Base-by-base conservation (phyloP, 306 rosid genomes). In the Prunus dulcis region DNA sequence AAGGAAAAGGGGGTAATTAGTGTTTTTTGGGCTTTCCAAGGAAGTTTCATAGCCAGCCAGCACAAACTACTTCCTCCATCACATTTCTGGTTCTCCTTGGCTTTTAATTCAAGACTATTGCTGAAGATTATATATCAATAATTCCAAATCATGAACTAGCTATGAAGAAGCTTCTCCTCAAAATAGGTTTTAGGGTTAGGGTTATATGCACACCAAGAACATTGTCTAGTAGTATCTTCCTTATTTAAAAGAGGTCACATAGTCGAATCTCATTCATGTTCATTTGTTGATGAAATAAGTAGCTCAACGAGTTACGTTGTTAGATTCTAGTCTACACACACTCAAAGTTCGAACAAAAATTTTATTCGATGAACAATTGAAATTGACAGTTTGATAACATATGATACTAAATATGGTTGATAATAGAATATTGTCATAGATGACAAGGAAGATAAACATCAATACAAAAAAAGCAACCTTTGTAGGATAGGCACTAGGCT, bases 1-100 rank as follows among this genome's bases (percentile, higher is more conserved):
- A 91, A 86, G 90, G 81, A 83, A 90, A 90, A 90, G 87, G 86
- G 74, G 63, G 90, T 84, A 83, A 91, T 91, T 86, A 86, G 88
- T 89, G 73, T 41, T 74, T 75, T 65, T 79, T 85, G 91, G 87
- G 89, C 88, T 83, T 89, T 87, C 85, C 63, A 77, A 82, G 72
- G 76, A 86, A 89, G 90, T 77, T 84, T 90, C 77, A 18, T 25
- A 41, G 43, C 76, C 83, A 67, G 69, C 81, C 83, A 67, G 69
- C 81, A 78, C 79, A 80, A 81, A 80, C 82, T 77, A 77, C 69
- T 78, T 49, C 58, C 77, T 66, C 49, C 85, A 73, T 85, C 81
- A 84, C 84, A 53, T 84, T 43, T 69, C 17, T 66, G 78, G 82
- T 78, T 57, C 87, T 76, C 76, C 93, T 86, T 90, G 87, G 87